Conservation (phyloP, 306 rosid species). For the Cicer pinnatifidum region DNA sequence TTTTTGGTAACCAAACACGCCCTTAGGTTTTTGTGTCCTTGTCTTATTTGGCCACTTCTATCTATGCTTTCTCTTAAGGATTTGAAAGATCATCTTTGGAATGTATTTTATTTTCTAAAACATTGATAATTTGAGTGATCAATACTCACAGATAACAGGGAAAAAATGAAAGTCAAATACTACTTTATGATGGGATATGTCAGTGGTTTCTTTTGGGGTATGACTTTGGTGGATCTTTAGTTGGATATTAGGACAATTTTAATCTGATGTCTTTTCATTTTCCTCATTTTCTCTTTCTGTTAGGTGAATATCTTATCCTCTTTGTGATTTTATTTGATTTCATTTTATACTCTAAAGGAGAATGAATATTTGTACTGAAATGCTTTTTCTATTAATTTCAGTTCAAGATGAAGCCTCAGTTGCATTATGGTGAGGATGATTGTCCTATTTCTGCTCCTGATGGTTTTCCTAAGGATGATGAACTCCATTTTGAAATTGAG, state of each 20-base stretch:
- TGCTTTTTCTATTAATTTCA: conserved; percentile 47
- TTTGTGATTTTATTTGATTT: conserved; percentile 26
- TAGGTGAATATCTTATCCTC: conserved; percentile 1
- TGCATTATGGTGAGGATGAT: conserved; percentile 91
- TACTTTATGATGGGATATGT: conserved; percentile 8
- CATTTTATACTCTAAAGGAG: conserved; percentile 16
- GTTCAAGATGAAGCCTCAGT: conserved; percentile 91
- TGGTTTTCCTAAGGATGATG: conserved; percentile 83
- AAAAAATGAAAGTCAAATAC: conserved; percentile 27
- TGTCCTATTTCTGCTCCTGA: conserved; percentile 77
- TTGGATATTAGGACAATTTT: conserved; percentile 27
- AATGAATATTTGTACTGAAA: background rate
- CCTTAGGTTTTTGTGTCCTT: conserved; percentile 4
- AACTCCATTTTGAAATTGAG: conserved; percentile 96
- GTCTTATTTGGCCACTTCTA: conserved; percentile 19
- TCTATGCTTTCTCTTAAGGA: conserved; percentile 1
- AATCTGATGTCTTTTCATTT: conserved; percentile 16
- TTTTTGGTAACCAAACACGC: background rate
- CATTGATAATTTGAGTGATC: conserved; percentile 27
- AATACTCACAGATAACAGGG: background rate
- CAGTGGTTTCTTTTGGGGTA: conserved; percentile 20
- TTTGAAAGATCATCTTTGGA: conserved; percentile 28
- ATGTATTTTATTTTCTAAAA: background rate
- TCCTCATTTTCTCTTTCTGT: conserved; percentile 11
- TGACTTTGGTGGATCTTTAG: conserved; percentile 25